Conservation (phyloP, 495 filamentous ascomycete genomes). For the Glonium stellatum region DNA sequence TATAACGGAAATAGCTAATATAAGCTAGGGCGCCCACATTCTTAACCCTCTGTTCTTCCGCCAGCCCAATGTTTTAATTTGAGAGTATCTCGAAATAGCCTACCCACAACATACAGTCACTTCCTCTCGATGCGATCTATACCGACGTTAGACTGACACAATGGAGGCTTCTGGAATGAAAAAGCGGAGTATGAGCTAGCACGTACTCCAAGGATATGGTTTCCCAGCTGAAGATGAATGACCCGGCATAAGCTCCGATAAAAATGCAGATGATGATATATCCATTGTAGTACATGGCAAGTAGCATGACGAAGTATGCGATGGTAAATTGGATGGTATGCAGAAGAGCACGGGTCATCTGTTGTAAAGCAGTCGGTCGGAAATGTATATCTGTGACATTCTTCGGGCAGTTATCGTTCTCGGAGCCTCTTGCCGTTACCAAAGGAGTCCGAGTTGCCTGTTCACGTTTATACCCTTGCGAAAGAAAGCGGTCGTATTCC, state of each 20-base stretch:
- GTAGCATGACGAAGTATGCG: conserved; percentile 52
- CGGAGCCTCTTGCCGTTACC: conserved; percentile 9
- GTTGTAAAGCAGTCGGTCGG: conserved; percentile 44
- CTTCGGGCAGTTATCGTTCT: conserved; percentile 1
- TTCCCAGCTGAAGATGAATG: conserved; percentile 29
- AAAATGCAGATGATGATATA: conserved; percentile 54
- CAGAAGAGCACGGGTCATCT: conserved; percentile 43
- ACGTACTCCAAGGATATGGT: conserved; percentile 5
- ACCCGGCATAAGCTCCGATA: conserved; percentile 42
- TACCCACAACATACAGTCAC: too few species aligned
- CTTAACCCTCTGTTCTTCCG: too few species aligned
- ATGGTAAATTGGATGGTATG: conserved; percentile 47
- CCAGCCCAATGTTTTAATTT: too few species aligned
- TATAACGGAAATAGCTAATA: too few species aligned
- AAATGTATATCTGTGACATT: conserved; percentile 21
- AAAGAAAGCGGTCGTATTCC: conserved; percentile 47
- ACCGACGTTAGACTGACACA: too few species aligned
- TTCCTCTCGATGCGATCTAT: too few species aligned
- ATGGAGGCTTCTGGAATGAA: too few species aligned
- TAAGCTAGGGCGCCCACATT: too few species aligned
- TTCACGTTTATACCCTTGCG: conserved; percentile 37
- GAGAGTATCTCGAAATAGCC: too few species aligned
- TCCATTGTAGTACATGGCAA: conserved; percentile 44
- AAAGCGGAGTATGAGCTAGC: too few species aligned
- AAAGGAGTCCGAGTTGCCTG: conserved; percentile 27